Evolutionary conservation across 179 eudicot species (phyloP).

Genomic region (Corrigiola litoralis): DNA sequence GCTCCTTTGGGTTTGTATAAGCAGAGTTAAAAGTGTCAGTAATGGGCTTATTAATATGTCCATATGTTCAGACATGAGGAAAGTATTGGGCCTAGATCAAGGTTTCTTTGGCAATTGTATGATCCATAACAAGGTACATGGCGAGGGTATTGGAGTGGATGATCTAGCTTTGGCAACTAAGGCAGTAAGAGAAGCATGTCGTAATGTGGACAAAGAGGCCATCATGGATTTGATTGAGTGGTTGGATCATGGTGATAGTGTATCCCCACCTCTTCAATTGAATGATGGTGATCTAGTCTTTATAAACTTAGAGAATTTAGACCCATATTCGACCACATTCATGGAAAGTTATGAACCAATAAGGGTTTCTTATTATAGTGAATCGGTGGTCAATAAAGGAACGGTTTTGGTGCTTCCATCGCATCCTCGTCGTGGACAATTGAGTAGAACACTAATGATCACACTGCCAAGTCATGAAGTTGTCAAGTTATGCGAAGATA

Average conservation of each 20-base stretch:
- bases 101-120: constrained; percentile 70
- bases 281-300: constrained; percentile 29
- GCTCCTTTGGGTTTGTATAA: constrained; percentile 48
- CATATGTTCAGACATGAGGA: constrained; percentile 41
- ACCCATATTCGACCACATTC: constrained; percentile 28
- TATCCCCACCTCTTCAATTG: constrained; percentile 14
- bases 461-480: constrained; percentile 41
- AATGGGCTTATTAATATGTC: constrained; percentile 43
- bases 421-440: constrained; percentile 19
- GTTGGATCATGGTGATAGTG: constrained; percentile 25
- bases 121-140: constrained; percentile 34
- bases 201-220: constrained; percentile 24
- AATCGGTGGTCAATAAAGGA: constrained; percentile 30
- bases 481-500: constrained; percentile 37
- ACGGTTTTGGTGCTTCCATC: constrained; percentile 46
- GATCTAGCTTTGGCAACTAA: constrained; percentile 29
- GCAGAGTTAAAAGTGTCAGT: constrained; percentile 35
- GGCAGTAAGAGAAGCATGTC: constrained; percentile 33
- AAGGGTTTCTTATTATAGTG: constrained; percentile 36
- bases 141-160: constrained; percentile 18
- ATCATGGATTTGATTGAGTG: constrained; percentile 49
- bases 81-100: constrained; percentile 39
- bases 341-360: constrained; percentile 28
- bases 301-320: constrained; percentile 37
- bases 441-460: constrained; percentile 35